Evolutionary conservation across 148 eudicot genomes (phyloP).

Genomic region (Rheum nobile): DNA sequence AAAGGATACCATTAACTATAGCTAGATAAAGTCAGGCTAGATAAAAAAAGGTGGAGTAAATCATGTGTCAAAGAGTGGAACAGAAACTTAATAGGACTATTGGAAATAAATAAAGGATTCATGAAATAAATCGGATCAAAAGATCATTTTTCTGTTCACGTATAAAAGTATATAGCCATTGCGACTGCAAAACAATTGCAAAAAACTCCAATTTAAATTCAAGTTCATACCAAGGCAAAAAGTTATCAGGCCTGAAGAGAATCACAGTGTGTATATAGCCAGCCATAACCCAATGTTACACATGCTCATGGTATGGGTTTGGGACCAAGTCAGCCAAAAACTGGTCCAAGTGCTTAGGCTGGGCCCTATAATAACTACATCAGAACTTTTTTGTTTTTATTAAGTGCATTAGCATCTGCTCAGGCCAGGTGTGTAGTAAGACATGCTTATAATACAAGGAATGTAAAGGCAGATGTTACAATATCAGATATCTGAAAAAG

Average conservation of each 20-base stretch:
- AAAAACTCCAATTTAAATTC: not conserved
- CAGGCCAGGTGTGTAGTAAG: not conserved
- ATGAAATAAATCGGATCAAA: not conserved
- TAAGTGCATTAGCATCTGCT: not conserved
- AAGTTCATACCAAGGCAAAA: not conserved
- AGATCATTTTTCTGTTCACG: not conserved
- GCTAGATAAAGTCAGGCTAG: not conserved
- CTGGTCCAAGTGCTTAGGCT: not conserved
- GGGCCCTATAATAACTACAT: not conserved
- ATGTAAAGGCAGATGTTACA: not conserved
- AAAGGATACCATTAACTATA: not conserved
- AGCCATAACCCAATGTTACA: not conserved
- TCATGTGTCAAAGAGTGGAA: not conserved
- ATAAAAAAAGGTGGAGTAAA: not conserved
- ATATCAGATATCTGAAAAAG: not conserved
- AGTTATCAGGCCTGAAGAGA: not conserved
- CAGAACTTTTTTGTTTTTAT: not conserved
- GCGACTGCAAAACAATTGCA: not conserved
- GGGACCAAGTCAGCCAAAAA: not conserved
- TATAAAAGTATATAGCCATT: not conserved
- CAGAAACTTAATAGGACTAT: not conserved
- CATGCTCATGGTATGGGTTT: not conserved
- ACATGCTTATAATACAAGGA: not conserved
- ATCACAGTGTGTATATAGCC: not conserved
- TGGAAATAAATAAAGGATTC: not conserved